phyloP scores from a whole-genome alignment of 306 rosid genomes.

The Gastrolobium villosum region DNA sequence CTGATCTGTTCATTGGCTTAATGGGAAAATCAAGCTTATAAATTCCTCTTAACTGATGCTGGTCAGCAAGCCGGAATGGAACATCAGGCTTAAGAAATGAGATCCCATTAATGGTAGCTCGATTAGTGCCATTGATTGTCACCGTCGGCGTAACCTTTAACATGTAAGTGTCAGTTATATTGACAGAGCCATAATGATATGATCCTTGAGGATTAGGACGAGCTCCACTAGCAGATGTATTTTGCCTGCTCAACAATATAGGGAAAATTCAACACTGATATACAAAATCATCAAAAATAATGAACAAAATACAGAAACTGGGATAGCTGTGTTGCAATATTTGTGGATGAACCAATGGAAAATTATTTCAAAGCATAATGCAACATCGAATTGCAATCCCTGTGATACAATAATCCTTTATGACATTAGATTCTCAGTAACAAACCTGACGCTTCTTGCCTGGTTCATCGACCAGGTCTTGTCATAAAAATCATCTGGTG shows the following conservation, averaged over 20 bases:
- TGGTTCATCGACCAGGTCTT: conserved; percentile 76
- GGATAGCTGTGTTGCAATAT: background rate
- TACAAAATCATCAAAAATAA: conserved; percentile 8
- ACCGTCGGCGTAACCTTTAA: conserved; percentile 66
- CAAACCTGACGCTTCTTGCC: conserved; percentile 85
- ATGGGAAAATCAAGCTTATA: conserved; percentile 89
- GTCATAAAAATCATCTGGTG: conserved; percentile 77
- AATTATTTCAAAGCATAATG: conserved; percentile 1
- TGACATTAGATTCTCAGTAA: conserved; percentile 19
- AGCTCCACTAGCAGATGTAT: conserved; percentile 91
- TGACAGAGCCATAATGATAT: conserved; percentile 81
- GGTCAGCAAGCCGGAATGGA: conserved; percentile 90
- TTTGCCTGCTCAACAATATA: conserved; percentile 64
- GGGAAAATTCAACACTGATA: conserved; percentile 5
- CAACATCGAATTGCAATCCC: conserved; percentile 5
- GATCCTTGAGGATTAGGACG: conserved; percentile 98
- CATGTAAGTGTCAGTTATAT: conserved; percentile 80
- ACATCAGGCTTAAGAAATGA: conserved; percentile 75
- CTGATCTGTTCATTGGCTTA: conserved; percentile 66
- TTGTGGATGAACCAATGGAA: background rate
- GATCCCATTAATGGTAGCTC: conserved; percentile 81
- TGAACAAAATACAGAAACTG: background rate
- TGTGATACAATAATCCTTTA: background rate
- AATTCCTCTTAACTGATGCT: conserved; percentile 65
- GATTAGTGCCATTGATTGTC: conserved; percentile 58